Conservation (phyloP, 306 rosid species). For the Purshia tridentata region DNA sequence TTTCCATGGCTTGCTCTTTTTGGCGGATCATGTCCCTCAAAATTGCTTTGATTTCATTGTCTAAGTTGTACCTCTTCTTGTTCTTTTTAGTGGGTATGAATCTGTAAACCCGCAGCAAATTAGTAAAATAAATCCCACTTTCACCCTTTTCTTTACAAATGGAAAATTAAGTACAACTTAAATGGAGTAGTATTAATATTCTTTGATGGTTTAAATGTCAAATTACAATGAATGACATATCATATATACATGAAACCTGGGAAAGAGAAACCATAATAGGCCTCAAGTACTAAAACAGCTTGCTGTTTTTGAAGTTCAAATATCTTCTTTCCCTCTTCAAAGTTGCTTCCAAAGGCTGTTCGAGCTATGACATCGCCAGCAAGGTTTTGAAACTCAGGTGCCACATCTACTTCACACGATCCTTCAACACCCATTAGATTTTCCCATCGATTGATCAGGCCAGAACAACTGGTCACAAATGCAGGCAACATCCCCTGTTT, state of each 20-base stretch:
- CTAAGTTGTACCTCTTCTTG: conserved; percentile 32
- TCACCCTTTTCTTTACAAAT: too few relatives aligned
- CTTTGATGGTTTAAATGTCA: background rate
- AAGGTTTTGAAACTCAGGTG: conserved; percentile 29
- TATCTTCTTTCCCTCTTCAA: conserved; percentile 45
- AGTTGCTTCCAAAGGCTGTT: conserved; percentile 48
- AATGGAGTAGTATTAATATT: too few relatives aligned
- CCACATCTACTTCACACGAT: conserved; percentile 42
- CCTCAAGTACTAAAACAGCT: conserved; percentile 33
- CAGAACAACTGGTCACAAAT: conserved; percentile 39
- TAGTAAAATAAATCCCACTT: too few relatives aligned
- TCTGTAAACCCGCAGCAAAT: conserved; percentile 13
- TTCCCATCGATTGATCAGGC: conserved; percentile 36
- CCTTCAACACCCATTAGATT: conserved; percentile 20
- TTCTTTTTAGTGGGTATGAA: conserved; percentile 47
- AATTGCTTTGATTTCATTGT: conserved; percentile 36
- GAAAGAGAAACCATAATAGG: conserved; percentile 33
- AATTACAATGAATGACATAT: background rate
- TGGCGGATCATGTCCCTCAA: conserved; percentile 29
- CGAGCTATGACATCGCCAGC: conserved; percentile 41
- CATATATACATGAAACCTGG: conserved; percentile 43
- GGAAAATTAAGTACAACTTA: too few relatives aligned
- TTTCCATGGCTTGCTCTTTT: conserved; percentile 31
- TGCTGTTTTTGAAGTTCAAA: conserved; percentile 46
- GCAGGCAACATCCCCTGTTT: conserved; percentile 44